Evolutionary conservation across 148 eudicot genomes (phyloP), one percentile per base, ranked within the genome.

Genomic region (Drosera capensis): DNA sequence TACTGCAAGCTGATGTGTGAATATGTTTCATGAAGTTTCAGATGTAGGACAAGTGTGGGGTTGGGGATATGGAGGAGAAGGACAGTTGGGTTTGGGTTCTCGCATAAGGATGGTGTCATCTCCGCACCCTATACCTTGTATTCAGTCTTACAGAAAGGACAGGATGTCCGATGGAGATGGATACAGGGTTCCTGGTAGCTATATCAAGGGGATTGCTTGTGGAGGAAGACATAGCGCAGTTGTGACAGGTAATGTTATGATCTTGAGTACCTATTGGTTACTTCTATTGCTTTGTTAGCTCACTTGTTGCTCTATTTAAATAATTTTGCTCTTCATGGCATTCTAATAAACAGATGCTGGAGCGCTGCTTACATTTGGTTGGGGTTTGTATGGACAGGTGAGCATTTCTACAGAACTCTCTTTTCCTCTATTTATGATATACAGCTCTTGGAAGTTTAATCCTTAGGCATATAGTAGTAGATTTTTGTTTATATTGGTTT

Each of bases 41-140:
- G 99, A 90, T 90, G 49, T 67, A 40, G 99, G 99, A 57, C 99
- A 90, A 64, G 95, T 90, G 56, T 90, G 99, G 99, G 99, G 95
- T 43, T 90, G 95, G 95, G 99, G 99, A 36, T 90, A 90, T 59
- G 99, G 99, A 73, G 99, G 99, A 30, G 99, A 90, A 55, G 99
- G 99, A 14, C 99, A 90, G 60, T 68, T 90, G 14, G 99, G 99
- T 23, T 53, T 90, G 69, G 99, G 99, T 7, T 73, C 95, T 28
- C 67, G 99, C 44, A 70, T 90, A 60, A 77, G 95, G 14, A 90
- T 81, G 88, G 99, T 85, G 16, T 85, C 95, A 28, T 85, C 99
- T 42, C 95, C 99, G 12, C 99, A 84, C 65, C 95, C 73, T 23
- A 62, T 90, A 23, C 93, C 95, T 40, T 90, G 99, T 68, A 66